These are phyloP conservation scores for Bisporella sp. DNA, from an alignment of 2,329 filamentous ascomycete genomes.

Conservation along the genomic window DNA sequence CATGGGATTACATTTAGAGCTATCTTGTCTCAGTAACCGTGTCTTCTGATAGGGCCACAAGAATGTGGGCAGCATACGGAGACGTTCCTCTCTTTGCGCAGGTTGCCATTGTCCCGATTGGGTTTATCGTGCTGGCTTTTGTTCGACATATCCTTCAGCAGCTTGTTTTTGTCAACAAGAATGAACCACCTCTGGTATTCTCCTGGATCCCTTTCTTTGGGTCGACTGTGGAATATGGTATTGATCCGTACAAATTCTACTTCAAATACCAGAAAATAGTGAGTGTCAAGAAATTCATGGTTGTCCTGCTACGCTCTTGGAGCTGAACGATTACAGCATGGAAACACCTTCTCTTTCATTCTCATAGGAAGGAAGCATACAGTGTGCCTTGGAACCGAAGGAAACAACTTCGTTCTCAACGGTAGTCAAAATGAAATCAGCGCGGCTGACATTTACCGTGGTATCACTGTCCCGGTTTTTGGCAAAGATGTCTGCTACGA, in stretches of 20 bases:
- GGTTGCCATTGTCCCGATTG: neutral
- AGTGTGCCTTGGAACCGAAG: conserved; percentile 70
- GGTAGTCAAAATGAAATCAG: conserved; percentile 81
- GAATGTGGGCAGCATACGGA: no score
- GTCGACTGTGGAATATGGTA: conserved; percentile 86
- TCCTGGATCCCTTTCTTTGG: conserved; percentile 76
- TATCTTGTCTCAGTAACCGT: no score
- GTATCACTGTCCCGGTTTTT: conserved; percentile 63
- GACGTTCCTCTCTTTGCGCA: neutral
- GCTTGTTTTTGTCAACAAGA: neutral
- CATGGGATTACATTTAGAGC: no score
- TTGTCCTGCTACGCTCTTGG: neutral
- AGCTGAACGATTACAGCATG: conserved; percentile 46
- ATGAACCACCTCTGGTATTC: conserved; percentile 63
- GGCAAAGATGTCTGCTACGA: conserved; percentile 82
- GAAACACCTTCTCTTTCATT: conserved; percentile 82
- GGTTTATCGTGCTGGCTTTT: neutral
- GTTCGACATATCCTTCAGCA: neutral
- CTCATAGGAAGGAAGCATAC: conserved; percentile 82
- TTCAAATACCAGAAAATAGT: conserved; percentile 43
- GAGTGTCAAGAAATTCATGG: neutral
- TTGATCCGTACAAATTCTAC: conserved; percentile 86
- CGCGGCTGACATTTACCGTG: conserved; percentile 80
- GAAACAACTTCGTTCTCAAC: conserved; percentile 86
- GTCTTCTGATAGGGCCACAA: no score